Conservation (phyloP, 306 rosid species). For the Gastrolobium villosum region DNA sequence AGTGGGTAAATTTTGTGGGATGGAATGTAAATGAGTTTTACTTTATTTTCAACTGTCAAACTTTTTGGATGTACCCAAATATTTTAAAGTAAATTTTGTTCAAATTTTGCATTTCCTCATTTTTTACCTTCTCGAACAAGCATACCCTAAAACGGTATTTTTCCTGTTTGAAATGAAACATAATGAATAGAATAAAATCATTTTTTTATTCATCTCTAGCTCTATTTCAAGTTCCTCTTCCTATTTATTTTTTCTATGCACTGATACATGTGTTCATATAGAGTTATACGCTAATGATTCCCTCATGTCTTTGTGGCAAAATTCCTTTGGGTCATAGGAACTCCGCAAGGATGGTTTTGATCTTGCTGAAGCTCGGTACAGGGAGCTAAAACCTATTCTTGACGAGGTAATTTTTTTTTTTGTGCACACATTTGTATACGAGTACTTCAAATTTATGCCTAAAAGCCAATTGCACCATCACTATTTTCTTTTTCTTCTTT, state of each 20-base stretch:
- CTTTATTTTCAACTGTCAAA: background rate
- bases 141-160: constrained; percentile 1
- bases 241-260: background rate
- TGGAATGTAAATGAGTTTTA: background rate
- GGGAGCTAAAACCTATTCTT: constrained; percentile 96
- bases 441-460: background rate
- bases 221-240: constrained; percentile 1
- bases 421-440: background rate
- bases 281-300: constrained; percentile 17
- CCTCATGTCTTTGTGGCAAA: constrained; percentile 32
- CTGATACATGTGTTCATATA: constrained; percentile 4
- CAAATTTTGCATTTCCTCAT: background rate
- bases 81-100: background rate
- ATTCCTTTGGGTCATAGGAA: constrained; percentile 65
- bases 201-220: constrained; percentile 12
- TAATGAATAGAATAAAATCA: constrained; percentile 14
- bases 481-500: background rate
- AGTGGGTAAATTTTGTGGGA: constrained; percentile 17
- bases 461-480: constrained; percentile 12
- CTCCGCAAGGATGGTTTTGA: constrained; percentile 99
- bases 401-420: constrained; percentile 77
- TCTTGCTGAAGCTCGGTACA: constrained; percentile 87
- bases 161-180: constrained; percentile 14
- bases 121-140: background rate
- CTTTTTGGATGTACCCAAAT: background rate